phyloP scores from a whole-genome alignment of 192 early-diverging fungal genomes.

The Phlyctochytrium bullatum region DNA sequence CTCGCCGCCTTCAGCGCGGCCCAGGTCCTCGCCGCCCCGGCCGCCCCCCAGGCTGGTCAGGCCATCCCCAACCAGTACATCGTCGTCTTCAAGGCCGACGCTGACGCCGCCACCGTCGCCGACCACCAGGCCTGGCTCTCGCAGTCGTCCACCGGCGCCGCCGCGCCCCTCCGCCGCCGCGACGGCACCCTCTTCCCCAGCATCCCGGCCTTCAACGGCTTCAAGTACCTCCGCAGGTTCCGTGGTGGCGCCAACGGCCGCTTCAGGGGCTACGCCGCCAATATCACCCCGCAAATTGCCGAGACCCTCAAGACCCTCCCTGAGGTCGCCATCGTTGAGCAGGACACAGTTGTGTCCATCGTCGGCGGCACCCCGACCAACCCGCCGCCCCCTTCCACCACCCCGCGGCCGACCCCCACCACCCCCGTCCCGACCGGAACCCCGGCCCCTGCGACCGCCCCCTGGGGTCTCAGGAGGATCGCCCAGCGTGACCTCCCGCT shows the following conservation, averaged over 20 bases:
- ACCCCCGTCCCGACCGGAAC: conserved; percentile 24
- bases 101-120: not conserved
- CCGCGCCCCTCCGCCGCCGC: not conserved
- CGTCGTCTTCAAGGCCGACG: not conserved
- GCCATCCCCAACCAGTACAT: not conserved
- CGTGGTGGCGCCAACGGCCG: too few relatives aligned
- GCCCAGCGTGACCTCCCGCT: conserved; percentile 43
- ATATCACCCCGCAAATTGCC: not conserved
- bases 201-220: not conserved
- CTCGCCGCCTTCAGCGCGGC: too few relatives aligned
- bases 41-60: not conserved
- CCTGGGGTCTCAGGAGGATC: conserved; percentile 46
- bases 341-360: conserved; percentile 38
- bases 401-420: too few relatives aligned
- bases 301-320: not conserved
- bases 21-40: not conserved
- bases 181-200: not conserved
- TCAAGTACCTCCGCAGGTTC: not conserved
- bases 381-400: too few relatives aligned
- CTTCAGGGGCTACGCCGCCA: not conserved
- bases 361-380: conserved; percentile 23
- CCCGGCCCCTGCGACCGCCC: too few relatives aligned
- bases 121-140: not conserved
- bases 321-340: conserved; percentile 39
- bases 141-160: not conserved